phyloP scores from a whole-genome alignment of 768 basidiomycete genomes.

The Mycena pura region DNA sequence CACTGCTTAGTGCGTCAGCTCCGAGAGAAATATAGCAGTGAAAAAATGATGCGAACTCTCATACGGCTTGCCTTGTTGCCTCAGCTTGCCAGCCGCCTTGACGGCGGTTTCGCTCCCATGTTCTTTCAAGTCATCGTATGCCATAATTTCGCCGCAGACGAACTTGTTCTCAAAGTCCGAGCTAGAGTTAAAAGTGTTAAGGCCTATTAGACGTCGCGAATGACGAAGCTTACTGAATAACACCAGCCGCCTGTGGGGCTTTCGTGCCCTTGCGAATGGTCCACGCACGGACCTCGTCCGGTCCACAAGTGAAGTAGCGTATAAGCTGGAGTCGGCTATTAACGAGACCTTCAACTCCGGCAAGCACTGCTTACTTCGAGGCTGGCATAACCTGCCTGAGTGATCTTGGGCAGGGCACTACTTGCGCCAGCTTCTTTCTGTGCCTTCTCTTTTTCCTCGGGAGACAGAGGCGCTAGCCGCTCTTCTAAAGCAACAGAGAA shows the following conservation, averaged over 20 bases:
- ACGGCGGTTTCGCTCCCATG: conserved; percentile 89
- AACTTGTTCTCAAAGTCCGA: conserved; percentile 99
- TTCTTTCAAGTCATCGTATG: conserved; percentile 88
- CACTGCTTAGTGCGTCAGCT: conserved; percentile 54
- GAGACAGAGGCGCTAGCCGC: conserved; percentile 67
- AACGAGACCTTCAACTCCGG: not conserved
- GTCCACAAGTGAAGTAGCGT: conserved; percentile 97
- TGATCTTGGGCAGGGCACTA: conserved; percentile 90
- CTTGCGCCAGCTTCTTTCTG: conserved; percentile 77
- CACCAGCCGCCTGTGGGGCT: conserved; percentile 96
- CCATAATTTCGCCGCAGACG: conserved; percentile 97
- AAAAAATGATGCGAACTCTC: conserved; percentile 67
- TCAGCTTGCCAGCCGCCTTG: conserved; percentile 92
- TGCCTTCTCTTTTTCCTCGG: conserved; percentile 80
- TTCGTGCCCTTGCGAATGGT: conserved; percentile 93
- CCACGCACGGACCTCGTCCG: conserved; percentile 97
- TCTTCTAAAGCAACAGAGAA: conserved; percentile 97
- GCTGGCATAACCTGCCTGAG: conserved; percentile 88
- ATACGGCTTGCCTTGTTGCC: conserved; percentile 97
- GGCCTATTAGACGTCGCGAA: not conserved
- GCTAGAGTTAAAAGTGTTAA: conserved; percentile 44
- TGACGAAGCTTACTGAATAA: conserved; percentile 81
- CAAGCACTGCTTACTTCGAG: conserved; percentile 66
- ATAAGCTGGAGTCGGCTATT: conserved; percentile 65
- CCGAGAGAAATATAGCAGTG: not conserved